These are phyloP conservation scores for Tulasnella sp. DNA, from an alignment of 768 basidiomycete genomes.

Conservation along the genomic window DNA sequence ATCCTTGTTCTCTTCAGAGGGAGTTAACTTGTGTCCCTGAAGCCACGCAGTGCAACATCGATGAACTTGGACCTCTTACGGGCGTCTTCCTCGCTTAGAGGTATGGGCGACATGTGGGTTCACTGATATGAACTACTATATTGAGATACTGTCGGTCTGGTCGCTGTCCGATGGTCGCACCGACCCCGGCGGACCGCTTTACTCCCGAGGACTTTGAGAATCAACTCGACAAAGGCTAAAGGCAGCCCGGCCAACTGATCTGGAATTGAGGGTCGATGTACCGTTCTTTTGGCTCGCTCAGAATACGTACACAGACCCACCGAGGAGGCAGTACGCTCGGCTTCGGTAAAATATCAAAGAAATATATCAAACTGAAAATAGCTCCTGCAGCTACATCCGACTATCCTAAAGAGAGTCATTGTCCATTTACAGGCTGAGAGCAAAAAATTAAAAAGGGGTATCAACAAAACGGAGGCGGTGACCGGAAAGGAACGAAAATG, in stretches of 20 bases:
- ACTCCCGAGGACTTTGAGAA: neutral
- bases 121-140: neutral
- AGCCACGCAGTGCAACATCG: neutral
- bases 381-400: neutral
- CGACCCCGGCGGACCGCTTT: neutral
- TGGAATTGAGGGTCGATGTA: too few species aligned
- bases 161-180: neutral
- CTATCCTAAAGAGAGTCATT: neutral
- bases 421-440: neutral
- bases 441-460: neutral
- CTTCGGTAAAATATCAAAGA: neutral
- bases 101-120: neutral
- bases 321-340: neutral
- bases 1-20: neutral
- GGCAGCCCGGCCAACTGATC: too few species aligned
- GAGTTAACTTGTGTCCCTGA: neutral
- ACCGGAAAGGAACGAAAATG: neutral
- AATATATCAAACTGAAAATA: constrained; percentile 1
- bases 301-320: neutral
- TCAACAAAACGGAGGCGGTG: neutral
- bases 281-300: neutral
- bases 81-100: neutral
- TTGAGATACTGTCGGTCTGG: neutral
- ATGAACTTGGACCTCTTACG: neutral
- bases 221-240: neutral